These are phyloP conservation scores for Lactifluus volemus DNA, from an alignment of 768 basidiomycete genomes.

Conservation along the genomic window DNA sequence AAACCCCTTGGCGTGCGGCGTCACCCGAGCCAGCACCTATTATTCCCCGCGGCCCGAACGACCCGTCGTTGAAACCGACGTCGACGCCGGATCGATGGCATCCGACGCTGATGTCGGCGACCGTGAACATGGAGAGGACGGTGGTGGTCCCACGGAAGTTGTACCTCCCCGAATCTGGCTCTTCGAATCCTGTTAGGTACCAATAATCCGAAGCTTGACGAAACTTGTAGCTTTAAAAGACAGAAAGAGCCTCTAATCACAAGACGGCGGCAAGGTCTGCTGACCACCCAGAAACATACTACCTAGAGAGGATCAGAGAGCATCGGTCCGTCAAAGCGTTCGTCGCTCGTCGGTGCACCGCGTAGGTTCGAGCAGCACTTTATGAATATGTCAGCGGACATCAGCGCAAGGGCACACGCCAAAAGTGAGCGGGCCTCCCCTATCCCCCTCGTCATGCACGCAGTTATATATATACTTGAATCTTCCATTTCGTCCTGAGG, in stretches of 20 bases:
- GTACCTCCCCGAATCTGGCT: constrained; percentile 87
- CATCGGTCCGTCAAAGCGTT: constrained; percentile 39
- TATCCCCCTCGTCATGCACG: no score
- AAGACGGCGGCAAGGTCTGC: constrained; percentile 29
- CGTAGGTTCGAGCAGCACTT: constrained; percentile 61
- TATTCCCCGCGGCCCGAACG: no score
- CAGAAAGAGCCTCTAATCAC: constrained; percentile 9
- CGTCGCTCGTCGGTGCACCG: constrained; percentile 60
- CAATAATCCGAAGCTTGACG: constrained; percentile 88
- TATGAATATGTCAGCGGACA: constrained; percentile 80
- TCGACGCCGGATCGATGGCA: no score
- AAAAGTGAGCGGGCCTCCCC: no score
- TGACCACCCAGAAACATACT: constrained; percentile 49
- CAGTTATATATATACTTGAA: background rate
- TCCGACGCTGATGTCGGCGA: no score
- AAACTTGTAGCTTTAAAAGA: constrained; percentile 72
- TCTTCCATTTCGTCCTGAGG: background rate
- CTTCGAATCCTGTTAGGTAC: constrained; percentile 95
- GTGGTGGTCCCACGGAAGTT: no score
- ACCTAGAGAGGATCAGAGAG: no score
- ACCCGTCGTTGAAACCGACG: no score
- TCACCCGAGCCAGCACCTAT: no score
- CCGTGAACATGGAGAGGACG: no score
- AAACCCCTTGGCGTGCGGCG: no score
- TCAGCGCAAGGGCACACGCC: constrained; percentile 79